phyloP scores from a whole-genome alignment of 768 basidiomycete species.

The Podaxis sp. region DNA sequence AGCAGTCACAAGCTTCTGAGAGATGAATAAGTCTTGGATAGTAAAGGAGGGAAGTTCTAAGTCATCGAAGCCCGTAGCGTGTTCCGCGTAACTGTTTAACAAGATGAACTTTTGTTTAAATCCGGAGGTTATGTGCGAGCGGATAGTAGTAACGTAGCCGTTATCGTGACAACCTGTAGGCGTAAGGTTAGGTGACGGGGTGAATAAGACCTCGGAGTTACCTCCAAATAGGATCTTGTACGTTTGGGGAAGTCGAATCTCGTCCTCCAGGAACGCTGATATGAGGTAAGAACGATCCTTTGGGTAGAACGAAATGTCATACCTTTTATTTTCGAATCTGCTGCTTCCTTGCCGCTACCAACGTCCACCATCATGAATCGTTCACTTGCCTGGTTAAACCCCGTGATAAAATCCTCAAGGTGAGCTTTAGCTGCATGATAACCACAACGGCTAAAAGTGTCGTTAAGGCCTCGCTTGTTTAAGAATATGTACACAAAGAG shows the following conservation, averaged over 20 bases:
- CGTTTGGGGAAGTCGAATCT: slow-evolving; percentile 59
- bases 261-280: slow-evolving; percentile 52
- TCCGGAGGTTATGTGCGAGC: slow-evolving; percentile 61
- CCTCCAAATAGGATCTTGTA: slow-evolving; percentile 67
- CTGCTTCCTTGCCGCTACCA: slow-evolving; percentile 67
- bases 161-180: slow-evolving; percentile 64
- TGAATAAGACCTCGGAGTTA: slow-evolving; percentile 18
- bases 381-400: slow-evolving; percentile 67
- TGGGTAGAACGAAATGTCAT: slow-evolving; percentile 14
- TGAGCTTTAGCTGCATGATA: slow-evolving; percentile 31
- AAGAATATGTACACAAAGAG: slow-evolving; percentile 61
- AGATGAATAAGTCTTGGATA: slow-evolving; percentile 56
- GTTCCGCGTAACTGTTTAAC: slow-evolving; percentile 57
- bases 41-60: slow-evolving; percentile 49
- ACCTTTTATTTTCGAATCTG: slow-evolving; percentile 77
- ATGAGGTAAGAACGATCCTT: slow-evolving; percentile 3
- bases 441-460: slow-evolving; percentile 41
- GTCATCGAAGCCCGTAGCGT: slow-evolving; percentile 55
- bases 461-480: slow-evolving; percentile 56
- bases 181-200: slow-evolving; percentile 2
- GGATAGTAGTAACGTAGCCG: slow-evolving; percentile 61
- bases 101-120: slow-evolving; percentile 61
- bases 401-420: slow-evolving; percentile 62
- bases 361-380: slow-evolving; percentile 70
- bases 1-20: slow-evolving; percentile 41